Base-by-base conservation (phyloP, 805 yeast species). In the Wickerhamiella alocasiicola region DNA sequence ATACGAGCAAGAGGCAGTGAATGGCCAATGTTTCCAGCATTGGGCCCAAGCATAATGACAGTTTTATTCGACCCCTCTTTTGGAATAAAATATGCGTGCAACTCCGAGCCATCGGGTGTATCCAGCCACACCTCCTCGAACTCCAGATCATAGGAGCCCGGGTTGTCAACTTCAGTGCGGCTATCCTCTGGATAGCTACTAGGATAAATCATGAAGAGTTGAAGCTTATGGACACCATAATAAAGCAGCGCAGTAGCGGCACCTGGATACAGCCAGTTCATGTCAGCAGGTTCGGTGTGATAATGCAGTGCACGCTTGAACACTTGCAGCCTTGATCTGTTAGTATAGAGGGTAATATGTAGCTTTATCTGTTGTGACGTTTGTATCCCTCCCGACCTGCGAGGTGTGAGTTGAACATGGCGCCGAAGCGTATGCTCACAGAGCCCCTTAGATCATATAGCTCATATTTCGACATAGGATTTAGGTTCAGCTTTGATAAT, bases 21-120 rank as follows among this genome's bases (percentile, higher is more conserved):
- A 55, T 83, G 84, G 13, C 97, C 97, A 48, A 88, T 88, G 57
- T 91, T 88, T 4, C 97, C 97, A 2, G 96, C 96, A 60, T 88
- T 88, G 4, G 97, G 97, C 36, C 85, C 76, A 39, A 87, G 66
- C 16, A 91, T 69, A 19, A 91, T 53, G 9, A 88, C 70, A 0
- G 96, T 82, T 48, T 78, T 81, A 47, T 71, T 66, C 3, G 63
- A 51, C 3, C 53, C 44, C 9, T 42, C 26, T 23, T 31, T 17
- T 16, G 44, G 38, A 42, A 83, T 62, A 37, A 72, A 63, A 55
- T 65, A 88, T 18, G 82, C 70, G 45, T 81, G 81, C 25, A 88
- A 58, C 9, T 60, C 66, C 43, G 74, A 78, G 2, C 79, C 81
- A 54, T 88, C 97, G 3, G 60, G 56, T 0, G 97, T 87, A 4